Conservation (phyloP, 768 basidiomycete genomes). For the Russula vinacea region DNA sequence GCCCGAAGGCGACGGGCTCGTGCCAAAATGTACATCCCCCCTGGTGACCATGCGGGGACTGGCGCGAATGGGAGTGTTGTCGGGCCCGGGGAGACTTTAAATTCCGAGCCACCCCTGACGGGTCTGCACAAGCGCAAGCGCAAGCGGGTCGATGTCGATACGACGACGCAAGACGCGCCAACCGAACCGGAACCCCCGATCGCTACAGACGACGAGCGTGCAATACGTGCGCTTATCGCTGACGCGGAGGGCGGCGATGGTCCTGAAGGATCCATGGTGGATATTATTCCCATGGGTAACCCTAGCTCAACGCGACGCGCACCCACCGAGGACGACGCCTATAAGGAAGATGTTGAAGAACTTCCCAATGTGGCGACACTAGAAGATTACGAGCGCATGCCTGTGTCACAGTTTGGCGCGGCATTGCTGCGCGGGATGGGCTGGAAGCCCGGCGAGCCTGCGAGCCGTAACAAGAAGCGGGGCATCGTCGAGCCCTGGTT, state of each 20-base stretch:
- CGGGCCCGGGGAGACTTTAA: slow-evolving; percentile 72
- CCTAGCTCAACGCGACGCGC: slow-evolving; percentile 33
- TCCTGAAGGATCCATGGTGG: slow-evolving; percentile 42
- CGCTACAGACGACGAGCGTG: slow-evolving; percentile 62
- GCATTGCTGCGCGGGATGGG: slow-evolving; percentile 96
- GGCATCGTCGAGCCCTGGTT: slow-evolving; percentile 75
- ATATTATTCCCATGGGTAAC: slow-evolving; percentile 53
- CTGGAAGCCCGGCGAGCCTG: slow-evolving; percentile 81
- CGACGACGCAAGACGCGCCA: slow-evolving; percentile 29
- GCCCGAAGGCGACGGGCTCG: slow-evolving; percentile 61
- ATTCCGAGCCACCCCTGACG: slow-evolving; percentile 66
- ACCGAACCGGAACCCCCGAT: slow-evolving; percentile 36
- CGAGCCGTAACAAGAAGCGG: slow-evolving; percentile 49
- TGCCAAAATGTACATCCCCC: slow-evolving; percentile 56
- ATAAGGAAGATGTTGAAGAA: slow-evolving; percentile 75
- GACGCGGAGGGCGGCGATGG: slow-evolving; percentile 44
- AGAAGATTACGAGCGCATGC: slow-evolving; percentile 86
- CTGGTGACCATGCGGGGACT: slow-evolving; percentile 50
- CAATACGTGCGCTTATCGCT: slow-evolving; percentile 75
- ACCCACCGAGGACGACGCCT: slow-evolving; percentile 78
- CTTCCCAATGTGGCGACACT: slow-evolving; percentile 74
- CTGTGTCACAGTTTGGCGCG: slow-evolving; percentile 88
- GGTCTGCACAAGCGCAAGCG: slow-evolving; percentile 58
- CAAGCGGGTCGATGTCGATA: slow-evolving; percentile 30
- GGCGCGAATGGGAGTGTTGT: slow-evolving; percentile 74